These are phyloP conservation scores for Fagopyrum tataricum DNA, from an alignment of 148 eudicot genomes.

Conservation along the genomic window DNA sequence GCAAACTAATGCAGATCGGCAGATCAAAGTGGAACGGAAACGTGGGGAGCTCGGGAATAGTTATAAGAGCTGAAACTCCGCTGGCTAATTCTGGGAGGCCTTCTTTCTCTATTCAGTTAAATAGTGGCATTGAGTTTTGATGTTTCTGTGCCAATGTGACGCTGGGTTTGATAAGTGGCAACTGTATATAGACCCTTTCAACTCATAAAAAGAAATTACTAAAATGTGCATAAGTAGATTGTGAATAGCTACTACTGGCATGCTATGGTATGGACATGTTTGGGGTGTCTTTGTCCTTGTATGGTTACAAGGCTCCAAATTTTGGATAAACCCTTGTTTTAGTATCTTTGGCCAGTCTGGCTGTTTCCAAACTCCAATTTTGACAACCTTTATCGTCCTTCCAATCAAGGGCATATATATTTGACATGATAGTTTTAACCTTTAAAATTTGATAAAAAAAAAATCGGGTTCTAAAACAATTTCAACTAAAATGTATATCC, in stretches of 20 bases:
- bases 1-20: constrained; percentile 54
- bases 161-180: neutral
- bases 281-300: no score
- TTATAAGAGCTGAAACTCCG: constrained; percentile 72
- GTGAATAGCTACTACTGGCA: neutral
- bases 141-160: constrained; percentile 5
- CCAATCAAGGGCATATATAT: no score
- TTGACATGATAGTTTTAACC: no score
- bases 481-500: no score
- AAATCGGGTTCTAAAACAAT: no score
- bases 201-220: constrained; percentile 3
- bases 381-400: no score
- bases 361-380: no score
- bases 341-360: no score
- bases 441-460: no score
- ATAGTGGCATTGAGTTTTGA: constrained; percentile 87
- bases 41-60: constrained; percentile 76
- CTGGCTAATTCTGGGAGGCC: constrained; percentile 64
- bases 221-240: constrained; percentile 6
- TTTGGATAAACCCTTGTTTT: no score
- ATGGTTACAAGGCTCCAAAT: no score
- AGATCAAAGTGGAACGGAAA: constrained; percentile 98
- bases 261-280: neutral
- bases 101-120: constrained; percentile 72
- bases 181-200: constrained; percentile 28